Evolutionary conservation across 2,329 filamentous ascomycete species (phyloP).

Genomic region (Aspergillus japonicus): DNA sequence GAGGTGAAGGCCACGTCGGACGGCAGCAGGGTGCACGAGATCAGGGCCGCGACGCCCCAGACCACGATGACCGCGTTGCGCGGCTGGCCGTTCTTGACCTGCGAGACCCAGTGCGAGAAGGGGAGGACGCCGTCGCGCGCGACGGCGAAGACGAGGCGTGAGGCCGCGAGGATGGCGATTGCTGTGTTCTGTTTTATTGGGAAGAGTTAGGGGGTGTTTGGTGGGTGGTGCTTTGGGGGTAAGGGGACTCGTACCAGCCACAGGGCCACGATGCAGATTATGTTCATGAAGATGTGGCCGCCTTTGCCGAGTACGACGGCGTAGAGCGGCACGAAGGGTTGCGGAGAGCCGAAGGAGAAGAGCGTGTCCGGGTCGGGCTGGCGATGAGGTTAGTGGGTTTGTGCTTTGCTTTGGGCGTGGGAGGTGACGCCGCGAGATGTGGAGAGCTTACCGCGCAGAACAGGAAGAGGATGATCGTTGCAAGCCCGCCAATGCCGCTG

Average conservation of each 20-base stretch:
- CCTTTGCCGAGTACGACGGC: slow-evolving; percentile 56
- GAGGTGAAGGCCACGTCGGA: slow-evolving; percentile 56
- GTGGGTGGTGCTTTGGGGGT: background rate
- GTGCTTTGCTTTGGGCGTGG: background rate
- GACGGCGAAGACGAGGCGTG: slow-evolving; percentile 62
- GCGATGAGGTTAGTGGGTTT: background rate
- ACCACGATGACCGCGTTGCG: slow-evolving; percentile 61
- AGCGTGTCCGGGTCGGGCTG: slow-evolving; percentile 52
- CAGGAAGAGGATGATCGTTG: slow-evolving; percentile 58
- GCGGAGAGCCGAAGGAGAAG: slow-evolving; percentile 55
- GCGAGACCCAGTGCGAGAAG: slow-evolving; percentile 58
- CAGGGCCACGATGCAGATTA: slow-evolving; percentile 53
- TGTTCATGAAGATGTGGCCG: slow-evolving; percentile 61
- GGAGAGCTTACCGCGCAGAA: slow-evolving; percentile 53
- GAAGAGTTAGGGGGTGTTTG: slow-evolving; percentile 2
- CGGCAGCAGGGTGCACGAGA: slow-evolving; percentile 60
- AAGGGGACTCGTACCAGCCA: slow-evolving; percentile 47
- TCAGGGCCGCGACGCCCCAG: slow-evolving; percentile 53
- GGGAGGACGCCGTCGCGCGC: slow-evolving; percentile 62
- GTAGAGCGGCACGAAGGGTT: slow-evolving; percentile 60
- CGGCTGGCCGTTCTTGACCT: slow-evolving; percentile 57
- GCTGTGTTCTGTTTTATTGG: slow-evolving; percentile 51
- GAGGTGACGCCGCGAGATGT: background rate
- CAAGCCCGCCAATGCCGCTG: slow-evolving; percentile 56
- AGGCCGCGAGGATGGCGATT: slow-evolving; percentile 59